Conservation (phyloP, 768 basidiomycete species). For the Calocera viscosa region DNA sequence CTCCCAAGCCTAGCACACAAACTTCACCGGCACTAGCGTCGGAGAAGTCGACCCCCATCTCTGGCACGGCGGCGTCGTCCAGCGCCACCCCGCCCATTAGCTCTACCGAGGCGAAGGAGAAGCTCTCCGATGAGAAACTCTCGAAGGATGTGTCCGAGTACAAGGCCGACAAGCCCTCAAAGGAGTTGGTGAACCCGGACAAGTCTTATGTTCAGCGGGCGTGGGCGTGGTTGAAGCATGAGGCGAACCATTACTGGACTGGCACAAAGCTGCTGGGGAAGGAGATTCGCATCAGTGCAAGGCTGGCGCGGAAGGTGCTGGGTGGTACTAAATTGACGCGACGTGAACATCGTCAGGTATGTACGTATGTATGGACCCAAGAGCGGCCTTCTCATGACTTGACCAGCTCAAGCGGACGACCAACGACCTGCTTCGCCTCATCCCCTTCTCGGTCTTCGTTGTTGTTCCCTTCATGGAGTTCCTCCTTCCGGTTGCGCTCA, state of each 20-base stretch:
- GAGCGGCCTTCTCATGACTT: neutral
- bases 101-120: neutral
- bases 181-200: slow-evolving; percentile 14
- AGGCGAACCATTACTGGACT: slow-evolving; percentile 93
- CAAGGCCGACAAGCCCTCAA: slow-evolving; percentile 7
- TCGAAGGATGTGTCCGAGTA: neutral
- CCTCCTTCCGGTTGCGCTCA: slow-evolving; percentile 86
- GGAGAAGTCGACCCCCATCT: neutral
- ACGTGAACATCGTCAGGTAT: slow-evolving; percentile 82
- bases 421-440: slow-evolving; percentile 77
- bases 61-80: neutral
- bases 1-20: neutral
- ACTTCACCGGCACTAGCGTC: neutral
- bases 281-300: slow-evolving; percentile 78
- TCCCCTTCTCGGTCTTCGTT: slow-evolving; percentile 90
- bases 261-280: slow-evolving; percentile 87
- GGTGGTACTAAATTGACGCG: slow-evolving; percentile 85
- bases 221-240: slow-evolving; percentile 93
- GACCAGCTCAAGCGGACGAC: slow-evolving; percentile 81
- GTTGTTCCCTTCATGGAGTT: slow-evolving; percentile 98
- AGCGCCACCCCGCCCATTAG: neutral
- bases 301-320: slow-evolving; percentile 83
- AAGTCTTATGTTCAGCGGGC: slow-evolving; percentile 35
- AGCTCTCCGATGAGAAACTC: neutral
- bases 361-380: too few relatives aligned